Evolutionary conservation across 768 basidiomycete species (phyloP).

Genomic region (Kwoniella bestiolae): DNA sequence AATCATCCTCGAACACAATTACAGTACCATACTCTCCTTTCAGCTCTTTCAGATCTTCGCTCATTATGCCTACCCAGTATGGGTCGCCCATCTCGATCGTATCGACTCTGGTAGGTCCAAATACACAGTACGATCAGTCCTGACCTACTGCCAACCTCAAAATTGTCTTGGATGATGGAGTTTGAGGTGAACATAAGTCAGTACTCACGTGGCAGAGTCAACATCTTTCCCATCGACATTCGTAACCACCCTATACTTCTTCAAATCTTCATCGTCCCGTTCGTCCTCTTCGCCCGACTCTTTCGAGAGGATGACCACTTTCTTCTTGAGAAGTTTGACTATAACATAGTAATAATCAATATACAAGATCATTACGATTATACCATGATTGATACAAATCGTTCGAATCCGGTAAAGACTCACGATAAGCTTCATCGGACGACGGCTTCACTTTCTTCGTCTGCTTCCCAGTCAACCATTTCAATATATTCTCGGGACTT

Average conservation of each 20-base stretch:
- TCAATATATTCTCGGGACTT: neutral
- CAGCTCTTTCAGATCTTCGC: neutral
- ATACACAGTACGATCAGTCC: neutral
- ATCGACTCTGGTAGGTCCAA: neutral
- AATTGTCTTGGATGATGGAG: neutral
- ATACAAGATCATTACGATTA: too few relatives aligned
- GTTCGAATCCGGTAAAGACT: neutral
- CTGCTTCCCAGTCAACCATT: neutral
- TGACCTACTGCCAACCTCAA: too few relatives aligned
- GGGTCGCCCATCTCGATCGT: neutral
- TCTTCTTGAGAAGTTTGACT: neutral
- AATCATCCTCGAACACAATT: neutral
- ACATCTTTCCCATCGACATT: neutral
- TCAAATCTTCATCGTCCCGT: neutral
- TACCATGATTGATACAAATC: neutral
- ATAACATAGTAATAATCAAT: too few relatives aligned
- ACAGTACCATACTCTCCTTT: neutral
- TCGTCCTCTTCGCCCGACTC: neutral
- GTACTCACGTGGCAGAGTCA: neutral
- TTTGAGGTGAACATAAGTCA: too few relatives aligned
- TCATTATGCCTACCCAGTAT: neutral
- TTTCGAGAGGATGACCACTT: neutral
- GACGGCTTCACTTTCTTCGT: neutral
- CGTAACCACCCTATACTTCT: neutral
- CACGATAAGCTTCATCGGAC: neutral